Conservation (phyloP, 495 filamentous ascomycete species). For the Lophium mytilinum region DNA sequence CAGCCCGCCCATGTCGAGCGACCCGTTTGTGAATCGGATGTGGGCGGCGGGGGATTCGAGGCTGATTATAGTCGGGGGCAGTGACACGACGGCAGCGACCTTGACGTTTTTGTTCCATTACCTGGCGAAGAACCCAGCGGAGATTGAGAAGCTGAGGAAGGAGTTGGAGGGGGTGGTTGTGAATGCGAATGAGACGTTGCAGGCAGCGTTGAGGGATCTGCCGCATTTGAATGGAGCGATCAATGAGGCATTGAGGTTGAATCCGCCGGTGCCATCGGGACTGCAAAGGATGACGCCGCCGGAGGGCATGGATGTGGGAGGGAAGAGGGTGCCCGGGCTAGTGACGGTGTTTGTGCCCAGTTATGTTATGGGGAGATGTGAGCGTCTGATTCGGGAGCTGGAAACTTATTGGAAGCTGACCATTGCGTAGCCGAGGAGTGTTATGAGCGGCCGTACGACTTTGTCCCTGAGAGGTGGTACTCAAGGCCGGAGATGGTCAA, state of each 20-base stretch:
- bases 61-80: conserved; percentile 18
- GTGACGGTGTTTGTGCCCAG: neutral
- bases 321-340: neutral
- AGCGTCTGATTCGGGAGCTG: neutral
- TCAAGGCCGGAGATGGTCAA: conserved; percentile 5
- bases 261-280: conserved; percentile 11
- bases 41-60: conserved; percentile 7
- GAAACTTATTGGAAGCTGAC: neutral
- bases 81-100: conserved; percentile 18
- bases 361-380: neutral
- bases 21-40: neutral
- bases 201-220: conserved; percentile 5
- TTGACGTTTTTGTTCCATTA: conserved; percentile 18
- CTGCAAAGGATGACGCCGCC: neutral
- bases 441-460: neutral
- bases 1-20: neutral
- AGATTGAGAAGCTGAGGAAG: conserved; percentile 1
- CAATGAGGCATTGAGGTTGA: conserved; percentile 20
- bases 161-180: conserved; percentile 5
- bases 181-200: conserved; percentile 3
- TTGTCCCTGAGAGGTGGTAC: conserved; percentile 10
- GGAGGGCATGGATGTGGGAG: neutral
- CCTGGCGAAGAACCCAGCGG: conserved; percentile 10
- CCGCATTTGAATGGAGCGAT: conserved; percentile 22
- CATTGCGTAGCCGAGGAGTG: neutral